Conservation (phyloP, 192 early-diverging fungal species). For the Backusella luteola region DNA sequence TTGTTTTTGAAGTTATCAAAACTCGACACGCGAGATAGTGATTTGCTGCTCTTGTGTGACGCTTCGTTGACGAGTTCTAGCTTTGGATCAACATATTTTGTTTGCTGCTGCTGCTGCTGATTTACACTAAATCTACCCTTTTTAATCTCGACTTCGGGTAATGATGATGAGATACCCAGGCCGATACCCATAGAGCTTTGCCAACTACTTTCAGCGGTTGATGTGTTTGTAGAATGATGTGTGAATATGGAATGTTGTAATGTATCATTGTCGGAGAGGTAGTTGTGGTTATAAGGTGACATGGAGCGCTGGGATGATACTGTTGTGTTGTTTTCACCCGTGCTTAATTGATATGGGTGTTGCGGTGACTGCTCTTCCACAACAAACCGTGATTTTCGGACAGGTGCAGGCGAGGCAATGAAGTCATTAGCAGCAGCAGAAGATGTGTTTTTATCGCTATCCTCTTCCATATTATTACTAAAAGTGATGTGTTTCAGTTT, state of each 20-base stretch:
- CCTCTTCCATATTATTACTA: constrained; percentile 18
- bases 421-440: not conserved
- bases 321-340: not conserved
- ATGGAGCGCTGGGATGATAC: not conserved
- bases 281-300: constrained; percentile 13
- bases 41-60: not conserved
- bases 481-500: constrained; percentile 14
- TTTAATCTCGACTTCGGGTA: constrained; percentile 1
- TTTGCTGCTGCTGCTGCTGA: not conserved
- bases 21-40: not conserved
- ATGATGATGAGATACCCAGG: constrained; percentile 11
- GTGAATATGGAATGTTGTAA: not conserved
- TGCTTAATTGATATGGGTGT: not conserved
- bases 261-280: constrained; percentile 4
- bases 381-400: not conserved
- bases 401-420: constrained; percentile 1
- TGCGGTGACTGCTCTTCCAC: constrained; percentile 9
- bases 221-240: not conserved
- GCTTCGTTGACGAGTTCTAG: not conserved
- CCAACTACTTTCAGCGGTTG: not conserved
- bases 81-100: not conserved
- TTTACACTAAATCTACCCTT: constrained; percentile 73
- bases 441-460: not conserved
- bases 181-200: constrained; percentile 1
- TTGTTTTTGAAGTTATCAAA: not conserved